Evolutionary conservation across 2,329 filamentous ascomycete genomes (phyloP), one percentile per base, ranked within the genome.

Genomic region (Pyricularia sp.): DNA sequence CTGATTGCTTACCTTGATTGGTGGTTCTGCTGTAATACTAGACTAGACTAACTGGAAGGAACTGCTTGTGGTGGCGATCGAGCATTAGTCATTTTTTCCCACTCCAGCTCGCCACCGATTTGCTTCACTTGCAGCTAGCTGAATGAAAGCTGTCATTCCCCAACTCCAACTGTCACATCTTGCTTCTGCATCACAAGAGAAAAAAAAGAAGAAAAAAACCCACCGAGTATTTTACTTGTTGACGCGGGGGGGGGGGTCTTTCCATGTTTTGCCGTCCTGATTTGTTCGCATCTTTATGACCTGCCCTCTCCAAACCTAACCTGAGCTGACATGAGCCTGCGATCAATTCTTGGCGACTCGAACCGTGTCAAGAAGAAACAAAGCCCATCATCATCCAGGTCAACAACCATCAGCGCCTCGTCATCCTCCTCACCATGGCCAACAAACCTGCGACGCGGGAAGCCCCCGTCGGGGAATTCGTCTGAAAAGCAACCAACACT

Each of bases 271-370:
- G 20, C 5, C 42, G 1, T n/a, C 20, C 5, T 55, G 42, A 55
- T 55, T 55, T n/a, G 42, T 55, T 55, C 42, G 42, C 42, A 55
- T n/a, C 20, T 55, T 55, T 2, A 55, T 11, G 7, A 55, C 20
- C 42, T n/a, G 42, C 20, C 42, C 42, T n/a, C n/a, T n/a, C n/a
- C n/a, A n/a, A n/a, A n/a, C 31, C 28, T 4, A n/a, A 55, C 42
- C 14, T n/a, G 64, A 25, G 26, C 17, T 36, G 50, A 26, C 30
- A 74, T 74, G 73, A 73, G 72, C 69, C 61, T 73, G 26, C 72
- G 72, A 10, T 68, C 71, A 25, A 72, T 74, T 28, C 70, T 74
- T 33, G 65, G 73, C 67, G 72, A 71, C 31, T 72, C 72, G 12
- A 55, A 67, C 7, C 70, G 72, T 10, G 70, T 73, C 33, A 70